Conservation (phyloP, 805 yeast genomes). For the Metschnikowia picachoensis region DNA sequence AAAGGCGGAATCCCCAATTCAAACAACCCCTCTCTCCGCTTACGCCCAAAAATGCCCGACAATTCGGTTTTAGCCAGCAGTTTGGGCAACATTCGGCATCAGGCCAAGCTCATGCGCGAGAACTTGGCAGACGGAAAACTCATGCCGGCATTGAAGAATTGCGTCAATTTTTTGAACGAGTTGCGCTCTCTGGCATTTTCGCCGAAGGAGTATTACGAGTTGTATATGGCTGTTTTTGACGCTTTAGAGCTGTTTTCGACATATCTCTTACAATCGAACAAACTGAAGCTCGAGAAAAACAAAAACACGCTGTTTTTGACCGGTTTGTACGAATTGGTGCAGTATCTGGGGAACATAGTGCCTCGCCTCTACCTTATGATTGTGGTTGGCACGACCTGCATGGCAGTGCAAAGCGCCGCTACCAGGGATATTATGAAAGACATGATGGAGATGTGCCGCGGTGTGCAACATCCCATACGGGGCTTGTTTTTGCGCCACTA, state of each 20-base stretch:
- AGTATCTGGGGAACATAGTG: constrained; percentile 88
- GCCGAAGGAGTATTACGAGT: constrained; percentile 91
- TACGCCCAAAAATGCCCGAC: constrained; percentile 8
- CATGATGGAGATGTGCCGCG: constrained; percentile 96
- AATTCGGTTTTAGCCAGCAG: constrained; percentile 18
- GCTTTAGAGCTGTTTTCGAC: constrained; percentile 65
- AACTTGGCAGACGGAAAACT: constrained; percentile 62
- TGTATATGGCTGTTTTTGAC: constrained; percentile 81
- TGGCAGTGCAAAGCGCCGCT: constrained; percentile 76
- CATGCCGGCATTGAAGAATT: constrained; percentile 85
- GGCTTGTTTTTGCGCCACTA: constrained; percentile 90
- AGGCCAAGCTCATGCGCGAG: constrained; percentile 71
- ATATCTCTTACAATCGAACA: constrained; percentile 64
- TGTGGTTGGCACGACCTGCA: constrained; percentile 87
- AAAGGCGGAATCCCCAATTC: not conserved
- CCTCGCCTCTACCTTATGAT: constrained; percentile 94
- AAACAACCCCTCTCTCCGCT: not conserved
- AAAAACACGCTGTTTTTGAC: constrained; percentile 48
- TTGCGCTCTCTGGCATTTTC: constrained; percentile 68
- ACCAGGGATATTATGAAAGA: constrained; percentile 85
- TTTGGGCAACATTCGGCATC: constrained; percentile 53
- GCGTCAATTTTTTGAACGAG: constrained; percentile 77
- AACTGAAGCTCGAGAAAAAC: constrained; percentile 47
- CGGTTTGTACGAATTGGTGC: constrained; percentile 90
- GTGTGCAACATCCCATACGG: constrained; percentile 91